Evolutionary conservation across 495 filamentous ascomycete species (phyloP), one percentile per base, ranked within the genome.

Genomic region (Neurospora tetraspora): DNA sequence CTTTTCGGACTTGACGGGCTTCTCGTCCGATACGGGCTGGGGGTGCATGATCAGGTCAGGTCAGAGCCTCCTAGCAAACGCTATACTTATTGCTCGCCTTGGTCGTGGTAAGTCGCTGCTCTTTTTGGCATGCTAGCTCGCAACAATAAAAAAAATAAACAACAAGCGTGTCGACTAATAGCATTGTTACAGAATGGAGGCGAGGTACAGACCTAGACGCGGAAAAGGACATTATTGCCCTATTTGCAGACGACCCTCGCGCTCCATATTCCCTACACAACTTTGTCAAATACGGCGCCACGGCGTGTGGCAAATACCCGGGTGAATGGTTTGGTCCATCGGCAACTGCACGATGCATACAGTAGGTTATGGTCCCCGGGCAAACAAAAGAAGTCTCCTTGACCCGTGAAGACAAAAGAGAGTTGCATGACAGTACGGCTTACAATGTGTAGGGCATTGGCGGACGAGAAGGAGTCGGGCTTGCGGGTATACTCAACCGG

Each of bases 311-410:
- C 8, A 98, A 97, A 79, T 91, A 94, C 80, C 95, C 96, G 0
- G 96, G 96, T 34, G 93, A 98, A 81, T 99, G 96, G 96, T 99
- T 99, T 85, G 96, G 96, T 11, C 96, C 96, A n/a, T 97, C 93
- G 18, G 96, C 96, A 7, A 96, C 96, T 3, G 93, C 96, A n/a
- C 89, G 90, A 72, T 98, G 96, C 80, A 97, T 99, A 71, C 90
- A 96, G 94, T 97, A 82, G 77, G 93, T 84, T 14, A 37, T 43
- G 34, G 23, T 43, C 61, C n/a, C 23, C 37, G 8, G 27, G 27
- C 53, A 65, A 65, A 18, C n/a, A 39, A 23, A 61, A n/a, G 20
- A 14, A 53, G 53, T 31, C 31, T 72, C 70, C 36, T 40, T 20
- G 36, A n/a, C 53, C 27, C 9, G 14, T 11, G 38, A 39, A 16